These are phyloP conservation scores for Powellomyces hirtus DNA, from an alignment of 192 early-diverging fungal species.

Conservation along the genomic window DNA sequence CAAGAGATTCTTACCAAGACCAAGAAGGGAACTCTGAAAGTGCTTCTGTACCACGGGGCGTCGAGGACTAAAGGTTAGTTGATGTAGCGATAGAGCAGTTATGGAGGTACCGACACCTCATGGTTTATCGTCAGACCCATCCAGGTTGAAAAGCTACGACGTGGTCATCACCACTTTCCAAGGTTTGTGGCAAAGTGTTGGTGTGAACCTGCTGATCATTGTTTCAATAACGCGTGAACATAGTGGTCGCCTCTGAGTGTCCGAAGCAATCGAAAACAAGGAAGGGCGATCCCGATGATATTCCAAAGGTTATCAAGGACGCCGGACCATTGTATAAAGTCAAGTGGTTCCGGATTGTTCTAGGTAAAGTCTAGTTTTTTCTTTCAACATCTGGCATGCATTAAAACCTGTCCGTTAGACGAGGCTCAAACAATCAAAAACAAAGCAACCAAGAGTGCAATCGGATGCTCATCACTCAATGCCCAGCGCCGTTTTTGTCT, in stretches of 20 bases:
- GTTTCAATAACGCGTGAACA: too few relatives aligned
- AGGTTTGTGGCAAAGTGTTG: too few relatives aligned
- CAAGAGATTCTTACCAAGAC: slow-evolving; percentile 64
- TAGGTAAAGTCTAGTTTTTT: slow-evolving; percentile 1
- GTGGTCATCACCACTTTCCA: slow-evolving; percentile 48
- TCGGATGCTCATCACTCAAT: slow-evolving; percentile 19
- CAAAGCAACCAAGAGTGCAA: slow-evolving; percentile 19
- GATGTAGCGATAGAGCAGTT: too few relatives aligned
- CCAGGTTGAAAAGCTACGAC: slow-evolving; percentile 47
- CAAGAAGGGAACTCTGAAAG: slow-evolving; percentile 44
- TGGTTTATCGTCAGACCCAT: too few relatives aligned
- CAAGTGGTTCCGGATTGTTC: slow-evolving; percentile 34
- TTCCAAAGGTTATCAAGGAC: slow-evolving; percentile 10
- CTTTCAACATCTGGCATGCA: not conserved
- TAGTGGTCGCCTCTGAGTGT: slow-evolving; percentile 34
- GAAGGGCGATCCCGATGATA: slow-evolving; percentile 19
- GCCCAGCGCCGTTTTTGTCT: slow-evolving; percentile 37
- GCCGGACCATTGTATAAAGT: slow-evolving; percentile 32
- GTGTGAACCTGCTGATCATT: too few relatives aligned
- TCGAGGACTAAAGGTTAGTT: slow-evolving; percentile 30
- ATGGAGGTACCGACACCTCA: too few relatives aligned
- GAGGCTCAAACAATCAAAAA: slow-evolving; percentile 50
- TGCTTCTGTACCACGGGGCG: slow-evolving; percentile 65
- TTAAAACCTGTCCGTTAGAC: slow-evolving; percentile 25
- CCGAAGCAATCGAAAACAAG: slow-evolving; percentile 23